phyloP scores from a whole-genome alignment of 768 basidiomycete genomes.

The Rhizopogon rudus region DNA sequence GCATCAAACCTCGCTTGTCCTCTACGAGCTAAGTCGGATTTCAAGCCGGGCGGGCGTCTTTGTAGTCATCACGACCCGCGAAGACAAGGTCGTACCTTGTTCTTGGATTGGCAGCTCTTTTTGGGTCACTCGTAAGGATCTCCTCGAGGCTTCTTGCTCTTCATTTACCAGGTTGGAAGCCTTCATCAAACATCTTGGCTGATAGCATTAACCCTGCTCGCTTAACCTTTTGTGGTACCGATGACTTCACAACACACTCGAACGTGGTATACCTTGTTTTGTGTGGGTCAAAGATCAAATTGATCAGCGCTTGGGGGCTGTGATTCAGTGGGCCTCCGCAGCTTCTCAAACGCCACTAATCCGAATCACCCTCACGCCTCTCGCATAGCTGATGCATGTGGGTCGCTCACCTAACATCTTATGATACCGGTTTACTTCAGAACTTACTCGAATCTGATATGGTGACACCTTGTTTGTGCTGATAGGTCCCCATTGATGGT shows the following conservation, averaged over 20 bases:
- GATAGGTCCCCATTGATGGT: not conserved
- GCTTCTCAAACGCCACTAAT: too few relatives aligned
- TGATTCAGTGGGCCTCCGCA: too few relatives aligned
- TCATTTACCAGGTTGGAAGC: constrained; percentile 11
- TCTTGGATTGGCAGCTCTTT: constrained; percentile 19
- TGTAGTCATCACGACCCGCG: constrained; percentile 27
- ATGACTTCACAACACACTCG: constrained; percentile 17
- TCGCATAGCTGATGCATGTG: too few relatives aligned
- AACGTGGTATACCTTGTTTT: constrained; percentile 18
- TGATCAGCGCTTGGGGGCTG: not conserved
- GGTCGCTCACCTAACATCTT: too few relatives aligned
- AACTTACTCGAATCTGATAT: too few relatives aligned
- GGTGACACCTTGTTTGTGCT: too few relatives aligned
- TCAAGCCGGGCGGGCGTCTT: constrained; percentile 5
- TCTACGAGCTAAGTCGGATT: constrained; percentile 17
- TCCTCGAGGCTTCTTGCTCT: constrained; percentile 4
- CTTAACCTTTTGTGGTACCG: constrained; percentile 11
- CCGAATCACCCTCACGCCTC: too few relatives aligned
- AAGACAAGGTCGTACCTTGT: constrained; percentile 16
- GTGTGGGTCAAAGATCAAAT: too few relatives aligned
- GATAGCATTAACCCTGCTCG: constrained; percentile 8
- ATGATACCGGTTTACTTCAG: too few relatives aligned
- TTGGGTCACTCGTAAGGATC: not conserved
- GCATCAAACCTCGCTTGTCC: constrained; percentile 6
- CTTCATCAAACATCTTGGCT: constrained; percentile 11